These are phyloP conservation scores for Rhodofomes roseus DNA, from an alignment of 1,284 basidiomycete species.

Conservation along the genomic window DNA sequence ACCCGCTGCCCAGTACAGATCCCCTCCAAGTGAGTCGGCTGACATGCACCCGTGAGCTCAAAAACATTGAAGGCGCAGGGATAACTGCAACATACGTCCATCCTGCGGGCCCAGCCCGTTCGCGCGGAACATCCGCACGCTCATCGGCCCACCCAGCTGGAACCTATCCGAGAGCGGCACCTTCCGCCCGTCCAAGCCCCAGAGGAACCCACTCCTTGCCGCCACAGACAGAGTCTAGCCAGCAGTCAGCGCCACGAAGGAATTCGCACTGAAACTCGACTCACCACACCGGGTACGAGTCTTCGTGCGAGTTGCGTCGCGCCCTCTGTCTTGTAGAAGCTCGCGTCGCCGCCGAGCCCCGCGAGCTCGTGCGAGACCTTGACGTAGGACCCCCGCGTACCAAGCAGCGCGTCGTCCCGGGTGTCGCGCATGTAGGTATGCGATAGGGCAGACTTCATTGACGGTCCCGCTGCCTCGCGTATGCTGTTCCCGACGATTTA, in stretches of 20 bases:
- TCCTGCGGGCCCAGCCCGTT: slow-evolving; percentile 87
- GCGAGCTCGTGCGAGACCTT: slow-evolving; percentile 75
- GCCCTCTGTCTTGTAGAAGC: slow-evolving; percentile 71
- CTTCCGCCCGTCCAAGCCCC: slow-evolving; percentile 40
- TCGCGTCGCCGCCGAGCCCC: slow-evolving; percentile 70
- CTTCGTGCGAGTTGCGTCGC: slow-evolving; percentile 66
- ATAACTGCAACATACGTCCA: slow-evolving; percentile 46
- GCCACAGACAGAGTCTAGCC: slow-evolving; percentile 61
- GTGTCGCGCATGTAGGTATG: slow-evolving; percentile 81
- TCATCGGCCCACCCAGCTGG: slow-evolving; percentile 92
- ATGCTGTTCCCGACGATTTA: slow-evolving; percentile 47
- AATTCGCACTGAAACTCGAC: slow-evolving; percentile 22
- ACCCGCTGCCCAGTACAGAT: slow-evolving; percentile 84
- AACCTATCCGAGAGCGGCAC: slow-evolving; percentile 82
- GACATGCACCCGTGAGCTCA: neutral
- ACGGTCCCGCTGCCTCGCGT: slow-evolving; percentile 76
- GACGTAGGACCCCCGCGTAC: slow-evolving; percentile 60
- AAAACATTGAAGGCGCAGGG: neutral
- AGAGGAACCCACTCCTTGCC: slow-evolving; percentile 60
- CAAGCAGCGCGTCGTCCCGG: slow-evolving; percentile 69
- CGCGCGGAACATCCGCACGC: slow-evolving; percentile 80
- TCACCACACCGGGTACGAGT: slow-evolving; percentile 51
- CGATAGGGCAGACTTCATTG: slow-evolving; percentile 81
- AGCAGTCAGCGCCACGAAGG: slow-evolving; percentile 3
- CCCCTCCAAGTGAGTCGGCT: slow-evolving; percentile 87